Evolutionary conservation across 805 yeast genomes (phyloP).

Genomic region (Wickerhamiella kazuoi): DNA sequence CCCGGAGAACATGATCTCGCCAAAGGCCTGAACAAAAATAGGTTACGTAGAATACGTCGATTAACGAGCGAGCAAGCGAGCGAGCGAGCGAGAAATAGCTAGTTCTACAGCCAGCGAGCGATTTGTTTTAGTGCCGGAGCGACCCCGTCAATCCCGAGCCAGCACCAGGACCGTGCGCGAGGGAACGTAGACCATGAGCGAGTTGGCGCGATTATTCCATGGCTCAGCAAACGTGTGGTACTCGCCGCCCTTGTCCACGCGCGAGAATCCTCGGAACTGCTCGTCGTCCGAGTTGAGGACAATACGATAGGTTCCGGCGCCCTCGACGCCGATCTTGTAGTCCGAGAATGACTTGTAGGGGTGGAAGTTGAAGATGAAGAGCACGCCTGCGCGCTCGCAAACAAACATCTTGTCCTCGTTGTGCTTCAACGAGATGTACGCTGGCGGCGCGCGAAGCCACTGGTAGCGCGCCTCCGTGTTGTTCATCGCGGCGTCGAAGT

Average conservation of each 20-base stretch:
- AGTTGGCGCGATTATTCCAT: conserved; percentile 71
- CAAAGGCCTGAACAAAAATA: conserved; percentile 28
- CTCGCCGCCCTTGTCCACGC: conserved; percentile 38
- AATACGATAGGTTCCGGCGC: conserved; percentile 55
- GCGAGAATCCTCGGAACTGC: conserved; percentile 64
- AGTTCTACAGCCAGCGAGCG: no score
- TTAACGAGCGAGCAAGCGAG: not conserved
- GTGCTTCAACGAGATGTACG: conserved; percentile 74
- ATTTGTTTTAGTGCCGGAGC: no score
- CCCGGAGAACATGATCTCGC: conserved; percentile 97
- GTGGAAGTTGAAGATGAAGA: conserved; percentile 82
- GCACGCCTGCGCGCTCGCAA: conserved; percentile 69
- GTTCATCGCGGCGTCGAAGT: conserved; percentile 80
- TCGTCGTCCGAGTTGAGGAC: conserved; percentile 57
- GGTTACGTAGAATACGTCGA: not conserved
- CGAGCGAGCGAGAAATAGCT: no score
- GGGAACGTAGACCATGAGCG: conserved; percentile 67
- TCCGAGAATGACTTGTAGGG: conserved; percentile 69
- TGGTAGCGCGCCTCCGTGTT: conserved; percentile 48
- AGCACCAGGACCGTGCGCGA: conserved; percentile 49
- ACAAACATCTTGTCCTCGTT: conserved; percentile 78
- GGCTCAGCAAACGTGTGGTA: conserved; percentile 54
- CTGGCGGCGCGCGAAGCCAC: conserved; percentile 58
- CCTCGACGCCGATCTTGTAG: conserved; percentile 79
- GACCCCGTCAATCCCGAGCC: no score